These are phyloP conservation scores for Linnemannia exigua DNA, from an alignment of 192 early-diverging fungal species.

Conservation along the genomic window DNA sequence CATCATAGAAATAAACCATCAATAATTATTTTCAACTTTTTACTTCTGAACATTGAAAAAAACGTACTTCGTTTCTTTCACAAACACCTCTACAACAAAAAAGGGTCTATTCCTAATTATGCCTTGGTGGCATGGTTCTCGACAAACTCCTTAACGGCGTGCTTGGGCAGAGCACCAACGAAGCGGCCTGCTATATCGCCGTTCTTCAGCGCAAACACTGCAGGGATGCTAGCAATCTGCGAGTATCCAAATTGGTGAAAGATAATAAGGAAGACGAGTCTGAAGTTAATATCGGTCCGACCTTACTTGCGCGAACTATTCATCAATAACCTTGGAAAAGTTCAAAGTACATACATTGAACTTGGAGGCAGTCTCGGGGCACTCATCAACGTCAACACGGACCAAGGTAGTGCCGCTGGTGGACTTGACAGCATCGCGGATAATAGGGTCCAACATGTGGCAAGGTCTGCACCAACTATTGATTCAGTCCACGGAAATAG, in stretches of 20 bases:
- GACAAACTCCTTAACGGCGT: constrained; percentile 71
- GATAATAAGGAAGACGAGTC: no score
- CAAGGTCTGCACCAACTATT: constrained; percentile 89
- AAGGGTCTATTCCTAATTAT: neutral
- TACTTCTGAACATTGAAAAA: no score
- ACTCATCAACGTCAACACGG: constrained; percentile 84
- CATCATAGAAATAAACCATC: no score
- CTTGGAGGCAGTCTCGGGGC: constrained; percentile 69
- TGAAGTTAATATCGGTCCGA: no score
- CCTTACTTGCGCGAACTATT: no score
- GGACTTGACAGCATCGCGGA: constrained; percentile 73
- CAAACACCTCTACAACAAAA: no score
- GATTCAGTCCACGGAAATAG: neutral
- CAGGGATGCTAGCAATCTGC: constrained; percentile 79
- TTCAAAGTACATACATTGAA: constrained; percentile 63
- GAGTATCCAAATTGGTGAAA: neutral
- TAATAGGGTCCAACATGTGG: constrained; percentile 78
- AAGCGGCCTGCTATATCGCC: constrained; percentile 75
- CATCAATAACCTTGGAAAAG: no score
- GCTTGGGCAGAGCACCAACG: constrained; percentile 69
- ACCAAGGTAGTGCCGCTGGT: constrained; percentile 79
- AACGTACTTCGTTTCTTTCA: no score
- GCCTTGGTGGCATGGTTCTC: constrained; percentile 45
- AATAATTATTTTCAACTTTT: no score
- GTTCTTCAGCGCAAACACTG: constrained; percentile 79